A percentile compares a stretch with the other conserved stretches of the same genome.
phyloP scores from a whole-genome alignment of 495 filamentous ascomycete genomes.

The Tuber magnatum region DNA sequence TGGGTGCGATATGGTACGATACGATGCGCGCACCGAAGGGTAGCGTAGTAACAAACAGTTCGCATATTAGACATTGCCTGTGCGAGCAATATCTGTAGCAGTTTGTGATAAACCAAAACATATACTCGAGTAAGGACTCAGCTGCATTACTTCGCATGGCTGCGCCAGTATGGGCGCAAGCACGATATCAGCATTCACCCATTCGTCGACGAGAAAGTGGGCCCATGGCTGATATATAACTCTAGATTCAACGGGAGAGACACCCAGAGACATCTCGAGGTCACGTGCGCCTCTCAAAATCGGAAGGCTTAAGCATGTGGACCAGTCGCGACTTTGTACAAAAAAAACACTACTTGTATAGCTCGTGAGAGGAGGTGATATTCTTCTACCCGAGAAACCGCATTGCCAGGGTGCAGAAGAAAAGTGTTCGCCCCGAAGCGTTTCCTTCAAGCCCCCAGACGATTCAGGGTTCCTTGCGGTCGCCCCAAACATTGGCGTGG shows the following conservation, averaged over 20 bases:
- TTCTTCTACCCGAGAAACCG: not conserved
- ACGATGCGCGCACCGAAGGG: not conserved
- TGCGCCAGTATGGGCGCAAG: not conserved
- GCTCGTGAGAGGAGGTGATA: not conserved
- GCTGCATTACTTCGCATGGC: not conserved
- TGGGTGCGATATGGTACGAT: not conserved
- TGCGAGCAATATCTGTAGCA: not conserved
- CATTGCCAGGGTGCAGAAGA: not conserved
- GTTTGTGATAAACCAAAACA: not conserved
- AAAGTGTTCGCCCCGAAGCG: not conserved
- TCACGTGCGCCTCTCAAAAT: not conserved
- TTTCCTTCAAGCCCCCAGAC: not conserved
- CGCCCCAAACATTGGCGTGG: not conserved
- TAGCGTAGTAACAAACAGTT: not conserved
- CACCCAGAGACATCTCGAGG: not conserved
- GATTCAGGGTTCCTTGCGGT: not conserved
- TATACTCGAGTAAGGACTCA: not conserved
- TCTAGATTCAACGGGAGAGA: not conserved
- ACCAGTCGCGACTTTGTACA: not conserved
- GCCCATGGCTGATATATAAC: not conserved
- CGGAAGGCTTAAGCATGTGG: not conserved
- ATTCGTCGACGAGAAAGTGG: conserved; percentile 1
- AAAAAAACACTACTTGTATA: not conserved
- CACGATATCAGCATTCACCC: not conserved
- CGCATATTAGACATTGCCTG: not conserved